Conservation (phyloP, 2,329 filamentous ascomycete genomes). For the Neobulgaria alba region DNA sequence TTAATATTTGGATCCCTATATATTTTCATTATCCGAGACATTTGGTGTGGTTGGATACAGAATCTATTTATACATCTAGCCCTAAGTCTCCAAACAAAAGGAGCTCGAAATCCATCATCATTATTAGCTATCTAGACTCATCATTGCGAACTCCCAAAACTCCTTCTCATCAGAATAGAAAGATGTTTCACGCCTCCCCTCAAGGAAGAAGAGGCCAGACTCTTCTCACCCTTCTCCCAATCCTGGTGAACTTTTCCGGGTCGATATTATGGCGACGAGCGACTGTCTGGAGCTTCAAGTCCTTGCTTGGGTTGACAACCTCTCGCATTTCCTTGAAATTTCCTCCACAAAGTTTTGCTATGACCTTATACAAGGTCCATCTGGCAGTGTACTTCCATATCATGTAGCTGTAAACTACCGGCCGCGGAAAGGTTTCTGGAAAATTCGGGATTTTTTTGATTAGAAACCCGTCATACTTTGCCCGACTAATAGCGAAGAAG, state of each 20-base stretch:
- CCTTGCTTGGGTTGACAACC: constrained; percentile 32
- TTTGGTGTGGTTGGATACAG: too few species aligned
- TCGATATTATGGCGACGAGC: constrained; percentile 29
- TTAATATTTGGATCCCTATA: too few species aligned
- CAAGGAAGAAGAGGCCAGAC: constrained; percentile 32
- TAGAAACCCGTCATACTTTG: constrained; percentile 29
- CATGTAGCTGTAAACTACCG: constrained; percentile 30
- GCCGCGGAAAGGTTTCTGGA: constrained; percentile 3
- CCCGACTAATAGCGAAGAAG: constrained; percentile 30
- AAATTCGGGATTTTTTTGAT: constrained; percentile 18
- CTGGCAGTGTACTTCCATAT: constrained; percentile 31
- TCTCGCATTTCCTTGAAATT: constrained; percentile 24
- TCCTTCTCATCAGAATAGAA: too few species aligned
- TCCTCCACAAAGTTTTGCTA: constrained; percentile 24
- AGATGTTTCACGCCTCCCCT: too few species aligned
- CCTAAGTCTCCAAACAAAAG: too few species aligned
- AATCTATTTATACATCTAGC: too few species aligned
- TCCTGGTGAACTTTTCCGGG: constrained; percentile 22
- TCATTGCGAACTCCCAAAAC: too few species aligned
- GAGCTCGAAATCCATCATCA: too few species aligned
- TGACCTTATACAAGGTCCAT: constrained; percentile 30
- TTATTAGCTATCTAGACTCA: too few species aligned
- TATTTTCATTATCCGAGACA: too few species aligned
- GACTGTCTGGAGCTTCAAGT: constrained; percentile 27
- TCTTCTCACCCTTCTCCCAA: constrained; percentile 23